Conservation (phyloP, 352 stramenopile species). For the Globisporangium iwayamae region DNA sequence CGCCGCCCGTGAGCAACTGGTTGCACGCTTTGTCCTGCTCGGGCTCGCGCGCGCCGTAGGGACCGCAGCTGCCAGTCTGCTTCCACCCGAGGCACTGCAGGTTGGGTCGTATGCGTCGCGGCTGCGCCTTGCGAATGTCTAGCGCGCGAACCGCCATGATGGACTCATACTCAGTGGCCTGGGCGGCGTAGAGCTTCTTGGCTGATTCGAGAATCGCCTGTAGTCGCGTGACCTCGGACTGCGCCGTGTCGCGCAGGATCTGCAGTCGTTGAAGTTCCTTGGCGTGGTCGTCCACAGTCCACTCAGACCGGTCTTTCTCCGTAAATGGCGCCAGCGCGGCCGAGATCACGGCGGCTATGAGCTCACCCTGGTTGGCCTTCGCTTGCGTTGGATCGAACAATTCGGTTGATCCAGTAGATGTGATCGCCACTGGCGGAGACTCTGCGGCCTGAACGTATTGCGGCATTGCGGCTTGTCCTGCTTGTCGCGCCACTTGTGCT, state of each 20-base stretch:
- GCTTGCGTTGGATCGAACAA: not conserved
- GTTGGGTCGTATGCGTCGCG: conserved; percentile 28
- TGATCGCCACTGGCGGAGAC: not conserved
- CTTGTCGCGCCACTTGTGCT: conserved; percentile 5
- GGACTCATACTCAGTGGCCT: conserved; percentile 35
- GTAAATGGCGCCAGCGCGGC: conserved; percentile 16
- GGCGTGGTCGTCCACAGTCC: conserved; percentile 17
- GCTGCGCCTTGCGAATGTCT: conserved; percentile 30
- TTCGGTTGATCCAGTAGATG: not conserved
- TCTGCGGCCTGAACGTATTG: not conserved
- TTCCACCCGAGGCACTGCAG: conserved; percentile 67
- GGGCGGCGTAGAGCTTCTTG: conserved; percentile 27
- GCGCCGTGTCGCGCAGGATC: conserved; percentile 31
- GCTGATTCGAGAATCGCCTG: conserved; percentile 30
- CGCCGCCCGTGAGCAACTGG: conserved; percentile 32
- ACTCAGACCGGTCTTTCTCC: conserved; percentile 14
- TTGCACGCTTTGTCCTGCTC: conserved; percentile 46
- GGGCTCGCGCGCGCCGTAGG: conserved; percentile 44
- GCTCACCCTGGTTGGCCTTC: conserved; percentile 11
- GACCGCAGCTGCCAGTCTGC: conserved; percentile 43
- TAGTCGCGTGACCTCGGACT: conserved; percentile 31
- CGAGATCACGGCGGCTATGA: conserved; percentile 13
- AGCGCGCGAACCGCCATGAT: conserved; percentile 27
- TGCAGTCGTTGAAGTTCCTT: conserved; percentile 35
- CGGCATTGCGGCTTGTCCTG: not conserved